Base-by-base conservation (phyloP, 2,329 filamentous ascomycete genomes). In the Epichloe brachyelytri region DNA sequence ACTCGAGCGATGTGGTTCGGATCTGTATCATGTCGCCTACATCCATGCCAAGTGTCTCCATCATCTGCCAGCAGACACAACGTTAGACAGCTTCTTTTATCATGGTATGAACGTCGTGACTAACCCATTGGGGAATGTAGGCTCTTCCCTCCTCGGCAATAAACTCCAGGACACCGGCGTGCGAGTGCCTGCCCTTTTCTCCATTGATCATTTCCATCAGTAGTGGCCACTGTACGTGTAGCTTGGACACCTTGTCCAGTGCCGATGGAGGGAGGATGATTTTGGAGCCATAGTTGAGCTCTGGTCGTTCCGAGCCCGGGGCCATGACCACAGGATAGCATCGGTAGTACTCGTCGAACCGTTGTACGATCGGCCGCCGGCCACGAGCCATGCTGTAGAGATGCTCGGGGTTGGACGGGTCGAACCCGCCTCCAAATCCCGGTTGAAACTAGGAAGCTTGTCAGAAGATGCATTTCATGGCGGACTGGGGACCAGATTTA, bases 281-380 rank as follows among this genome's bases (percentile, higher is more conserved):
- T 74, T 98, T 98, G 69, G 91, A 94, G 59, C 93, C 93, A 65
- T 93, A 90, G 74, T 97, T 97, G 55, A 95, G 83, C 58, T 90
- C 85, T 49, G 87, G 85, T 58, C 93, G 80, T 62, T 96, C 90
- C 38, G 88, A 81, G 3, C 91, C 90, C 12, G 90, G 88, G 55
- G 95, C 82, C 90, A 98, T 97, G 60, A 85, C 83, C 61, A 96
- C 79, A 43, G 93, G 93, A 64, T 97, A 98, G 74, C 90, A 96
- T 62, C 93, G 85, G 71, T 96, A 97, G 73, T 95, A 97, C 69
- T 98, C 93, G 68, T 98, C 91, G 72, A 98, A 98, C 54, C 90
- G 87, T 60, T 88, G 86, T 49, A 73, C 59, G 70, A 75, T 61
- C 66, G 74, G 67, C 49, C 74, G 69, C 53, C 76, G 72, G 52